Percentiles rank a stretch among this genome's conserved stretches.
Evolutionary conservation across 2,329 filamentous ascomycete species (phyloP).

Genomic region (Apiospora phragmitis): DNA sequence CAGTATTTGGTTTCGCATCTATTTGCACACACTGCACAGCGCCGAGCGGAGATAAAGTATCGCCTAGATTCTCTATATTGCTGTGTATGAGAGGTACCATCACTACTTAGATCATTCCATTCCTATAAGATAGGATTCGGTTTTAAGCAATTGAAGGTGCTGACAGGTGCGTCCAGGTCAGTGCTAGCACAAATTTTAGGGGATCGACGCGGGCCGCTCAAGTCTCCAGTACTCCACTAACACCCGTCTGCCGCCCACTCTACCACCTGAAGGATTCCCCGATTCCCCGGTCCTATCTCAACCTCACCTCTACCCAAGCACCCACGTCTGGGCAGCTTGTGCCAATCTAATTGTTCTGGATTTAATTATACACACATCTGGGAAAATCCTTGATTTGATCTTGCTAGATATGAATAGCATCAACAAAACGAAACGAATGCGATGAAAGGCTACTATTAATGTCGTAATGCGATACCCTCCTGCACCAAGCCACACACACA

Average conservation of each 20-base stretch:
- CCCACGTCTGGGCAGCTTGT: not conserved
- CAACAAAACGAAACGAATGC: not conserved
- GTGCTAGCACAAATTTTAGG: not conserved
- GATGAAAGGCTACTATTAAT: not conserved
- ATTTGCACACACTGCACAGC: not conserved
- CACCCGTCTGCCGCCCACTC: not conserved
- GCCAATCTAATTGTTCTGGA: not conserved
- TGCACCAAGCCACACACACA: too few species aligned
- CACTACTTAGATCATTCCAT: not conserved
- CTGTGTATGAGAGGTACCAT: not conserved
- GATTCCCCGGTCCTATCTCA: not conserved
- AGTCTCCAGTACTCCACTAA: not conserved
- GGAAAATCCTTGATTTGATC: too few species aligned
- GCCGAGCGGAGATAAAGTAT: not conserved
- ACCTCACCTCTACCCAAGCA: not conserved
- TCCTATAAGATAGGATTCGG: too few species aligned
- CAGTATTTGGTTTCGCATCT: not conserved
- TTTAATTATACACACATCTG: not conserved
- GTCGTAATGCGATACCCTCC: not conserved
- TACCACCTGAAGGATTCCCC: not conserved
- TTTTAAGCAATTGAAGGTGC: too few species aligned
- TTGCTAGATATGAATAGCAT: too few species aligned
- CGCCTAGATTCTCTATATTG: not conserved
- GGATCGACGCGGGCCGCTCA: not conserved
- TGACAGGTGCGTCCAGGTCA: not conserved